Evolutionary conservation across 257 asterid genomes (phyloP).

Genomic region (Solanum tacnaense): DNA sequence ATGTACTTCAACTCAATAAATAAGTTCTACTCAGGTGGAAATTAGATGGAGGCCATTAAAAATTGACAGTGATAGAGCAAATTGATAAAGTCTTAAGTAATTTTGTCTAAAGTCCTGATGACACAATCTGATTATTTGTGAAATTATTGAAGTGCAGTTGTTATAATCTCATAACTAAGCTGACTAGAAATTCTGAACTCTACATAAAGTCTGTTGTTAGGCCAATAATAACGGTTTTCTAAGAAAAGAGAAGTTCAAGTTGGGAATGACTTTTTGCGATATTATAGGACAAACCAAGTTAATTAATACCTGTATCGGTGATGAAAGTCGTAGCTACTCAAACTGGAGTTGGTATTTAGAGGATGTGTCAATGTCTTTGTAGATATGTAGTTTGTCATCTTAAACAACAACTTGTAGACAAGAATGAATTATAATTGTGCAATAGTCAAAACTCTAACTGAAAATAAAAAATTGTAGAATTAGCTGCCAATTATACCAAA

Average conservation of each 20-base stretch:
- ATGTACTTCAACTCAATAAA: background rate
- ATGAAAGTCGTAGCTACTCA: background rate
- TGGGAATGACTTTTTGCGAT: no score
- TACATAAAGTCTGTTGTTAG: background rate
- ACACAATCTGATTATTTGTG: background rate
- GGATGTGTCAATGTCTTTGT: no score
- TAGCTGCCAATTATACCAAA: background rate
- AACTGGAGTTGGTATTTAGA: background rate
- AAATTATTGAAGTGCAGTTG: background rate
- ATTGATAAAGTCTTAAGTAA: background rate
- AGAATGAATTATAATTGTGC: no score
- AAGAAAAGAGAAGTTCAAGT: no score
- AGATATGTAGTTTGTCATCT: no score
- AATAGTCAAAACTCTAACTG: no score
- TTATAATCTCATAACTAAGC: background rate
- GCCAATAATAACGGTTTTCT: background rate
- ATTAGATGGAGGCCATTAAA: background rate
- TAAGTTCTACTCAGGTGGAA: background rate
- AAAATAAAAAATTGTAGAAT: no score
- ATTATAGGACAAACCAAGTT: background rate
- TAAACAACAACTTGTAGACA: no score
- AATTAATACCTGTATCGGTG: background rate
- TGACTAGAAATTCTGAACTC: background rate
- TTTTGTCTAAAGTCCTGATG: background rate
- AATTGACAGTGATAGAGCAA: background rate